phyloP scores from a whole-genome alignment of 108 stramenopile genomes.

The Nitzschia palea region DNA sequence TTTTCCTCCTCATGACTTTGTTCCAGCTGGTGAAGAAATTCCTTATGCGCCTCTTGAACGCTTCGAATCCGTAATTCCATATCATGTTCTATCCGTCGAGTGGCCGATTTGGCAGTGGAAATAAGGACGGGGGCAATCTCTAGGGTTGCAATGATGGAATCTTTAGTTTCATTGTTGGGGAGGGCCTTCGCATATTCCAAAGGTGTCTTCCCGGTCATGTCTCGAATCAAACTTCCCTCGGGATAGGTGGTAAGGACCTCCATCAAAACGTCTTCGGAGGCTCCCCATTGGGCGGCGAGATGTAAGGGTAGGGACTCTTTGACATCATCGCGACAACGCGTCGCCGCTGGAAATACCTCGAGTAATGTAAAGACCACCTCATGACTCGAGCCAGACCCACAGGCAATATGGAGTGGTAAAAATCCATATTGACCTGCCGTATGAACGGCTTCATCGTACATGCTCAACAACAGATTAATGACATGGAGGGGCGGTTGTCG shows the following conservation, averaged over 20 bases:
- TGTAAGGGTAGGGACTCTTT: conserved; percentile 26
- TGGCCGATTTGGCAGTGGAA: conserved; percentile 21
- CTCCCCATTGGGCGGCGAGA: conserved; percentile 12
- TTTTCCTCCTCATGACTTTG: conserved; percentile 11
- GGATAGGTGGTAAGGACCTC: conserved; percentile 22
- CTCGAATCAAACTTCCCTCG: conserved; percentile 22
- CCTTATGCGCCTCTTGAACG: conserved; percentile 23
- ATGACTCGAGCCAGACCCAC: conserved; percentile 2
- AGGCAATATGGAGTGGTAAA: conserved; percentile 35
- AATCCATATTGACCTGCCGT: conserved; percentile 19
- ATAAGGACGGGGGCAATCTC: conserved; percentile 33
- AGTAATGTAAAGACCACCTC: conserved; percentile 24
- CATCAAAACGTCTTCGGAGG: conserved; percentile 25
- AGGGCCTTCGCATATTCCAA: conserved; percentile 20
- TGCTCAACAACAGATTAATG: conserved; percentile 17
- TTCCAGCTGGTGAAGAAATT: conserved; percentile 20
- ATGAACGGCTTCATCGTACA: not conserved
- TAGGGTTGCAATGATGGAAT: conserved; percentile 14
- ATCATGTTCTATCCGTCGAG: not conserved
- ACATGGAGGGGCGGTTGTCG: conserved; percentile 16
- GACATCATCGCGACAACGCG: not conserved
- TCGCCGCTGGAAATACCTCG: conserved; percentile 17
- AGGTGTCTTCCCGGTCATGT: conserved; percentile 19
- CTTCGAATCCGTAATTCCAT: not conserved
- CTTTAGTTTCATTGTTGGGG: conserved; percentile 1